Base-by-base conservation (phyloP, 2,329 filamentous ascomycete species). In the Stagonosporopsis rhizophila region DNA sequence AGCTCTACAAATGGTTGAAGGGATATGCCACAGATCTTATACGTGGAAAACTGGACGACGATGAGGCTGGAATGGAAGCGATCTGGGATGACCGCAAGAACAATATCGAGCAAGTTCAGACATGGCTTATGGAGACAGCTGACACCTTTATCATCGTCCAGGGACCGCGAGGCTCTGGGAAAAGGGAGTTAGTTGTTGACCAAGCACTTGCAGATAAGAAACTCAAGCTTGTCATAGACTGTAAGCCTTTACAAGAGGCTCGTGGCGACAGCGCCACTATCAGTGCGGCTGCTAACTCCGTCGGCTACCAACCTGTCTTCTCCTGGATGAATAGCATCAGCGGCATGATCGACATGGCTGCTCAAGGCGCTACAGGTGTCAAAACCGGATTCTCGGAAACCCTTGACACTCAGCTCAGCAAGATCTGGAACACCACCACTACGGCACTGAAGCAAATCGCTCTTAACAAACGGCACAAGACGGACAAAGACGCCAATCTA, bases 261-360 rank as follows among this genome's bases (percentile, higher is more conserved):
- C 87, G 90, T 51, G 93, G 95, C 5, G 95, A 99, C 70, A 88
- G 88, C 7, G 86, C 88, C 2, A 96, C 91, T 0, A 96, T 99
- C 67, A 86, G 86, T 58, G 87, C 89, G 37, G 87, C 95, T 6
- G 95, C 94, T 0, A 79, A 82, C 1, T 87, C 93, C 61, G 93
- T 98, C 44, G 94, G 95, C 8, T 98, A 97, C 72, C 84, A 90
- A 8, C 95, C 95, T 0, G 87, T 99, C 0, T 99, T 99, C 74
- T 96, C 91, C 0, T 98, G 93, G 91, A 90, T 96, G 78, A 97
- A 98, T 76, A 96, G 88, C 69, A 86, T 98, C 63, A 96, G 91
- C 77, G 96, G 92, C 73, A 86, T 97, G 78, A 82, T 96, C 61
- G 95, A 98, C 67, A 84, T 98, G 34, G 95, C 94, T 20, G 91